Conservation (phyloP, 83 land plant species). For the Picea abies region DNA sequence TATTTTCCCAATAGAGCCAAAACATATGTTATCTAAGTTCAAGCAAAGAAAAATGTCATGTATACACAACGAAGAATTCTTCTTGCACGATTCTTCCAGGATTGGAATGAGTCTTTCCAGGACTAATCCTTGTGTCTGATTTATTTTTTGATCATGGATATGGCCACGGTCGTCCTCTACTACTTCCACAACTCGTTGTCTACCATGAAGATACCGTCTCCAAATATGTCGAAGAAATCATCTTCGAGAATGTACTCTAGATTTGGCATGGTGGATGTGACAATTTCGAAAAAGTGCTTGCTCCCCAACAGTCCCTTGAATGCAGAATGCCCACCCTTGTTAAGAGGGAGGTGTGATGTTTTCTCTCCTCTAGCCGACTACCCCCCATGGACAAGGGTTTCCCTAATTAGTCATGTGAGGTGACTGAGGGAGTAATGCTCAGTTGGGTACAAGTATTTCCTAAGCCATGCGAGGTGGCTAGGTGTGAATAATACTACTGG, state of each 20-base stretch:
- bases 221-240: slow-evolving; percentile 21
- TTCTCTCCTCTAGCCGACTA: too few relatives aligned
- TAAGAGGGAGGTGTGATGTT: too few relatives aligned
- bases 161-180: slow-evolving; percentile 27
- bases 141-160: slow-evolving; percentile 20
- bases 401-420: too few relatives aligned
- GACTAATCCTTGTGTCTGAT: not conserved
- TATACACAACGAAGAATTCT: too few relatives aligned
- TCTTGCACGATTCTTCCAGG: not conserved
- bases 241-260: slow-evolving; percentile 32
- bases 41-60: too few relatives aligned
- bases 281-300: not conserved
- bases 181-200: slow-evolving; percentile 30
- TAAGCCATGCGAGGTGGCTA: too few relatives aligned
- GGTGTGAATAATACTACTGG: too few relatives aligned
- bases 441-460: too few relatives aligned
- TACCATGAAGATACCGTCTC: slow-evolving; percentile 32
- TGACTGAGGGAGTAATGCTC: too few relatives aligned
- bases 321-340: not conserved
- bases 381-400: too few relatives aligned
- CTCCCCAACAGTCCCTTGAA: not conserved
- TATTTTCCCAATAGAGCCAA: slow-evolving; percentile 19
- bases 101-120: slow-evolving; percentile 15
- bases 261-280: slow-evolving; percentile 18
- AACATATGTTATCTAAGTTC: not conserved